Evolutionary conservation across 2,329 filamentous ascomycete genomes (phyloP).

Genomic region (Plenodomus tracheiphilus): DNA sequence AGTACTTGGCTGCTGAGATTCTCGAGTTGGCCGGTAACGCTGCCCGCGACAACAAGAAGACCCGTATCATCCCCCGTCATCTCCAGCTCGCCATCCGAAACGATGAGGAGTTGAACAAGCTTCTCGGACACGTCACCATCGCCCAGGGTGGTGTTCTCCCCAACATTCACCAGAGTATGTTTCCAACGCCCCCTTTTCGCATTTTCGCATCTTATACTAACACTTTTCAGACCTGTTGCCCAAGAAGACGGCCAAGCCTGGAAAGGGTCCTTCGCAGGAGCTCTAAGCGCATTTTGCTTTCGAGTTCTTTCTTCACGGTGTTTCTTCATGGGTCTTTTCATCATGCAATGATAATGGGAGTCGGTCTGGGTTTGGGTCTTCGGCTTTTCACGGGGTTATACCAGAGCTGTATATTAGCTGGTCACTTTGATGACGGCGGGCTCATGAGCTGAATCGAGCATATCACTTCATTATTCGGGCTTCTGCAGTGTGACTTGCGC

Average conservation of each 20-base stretch:
- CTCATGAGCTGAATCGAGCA: conserved; percentile 48
- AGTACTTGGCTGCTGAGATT: conserved; percentile 98
- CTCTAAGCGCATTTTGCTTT: conserved; percentile 64
- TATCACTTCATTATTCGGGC: conserved; percentile 28
- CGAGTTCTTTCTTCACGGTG: conserved; percentile 47
- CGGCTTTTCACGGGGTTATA: conserved; percentile 55
- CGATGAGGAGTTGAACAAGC: conserved; percentile 99
- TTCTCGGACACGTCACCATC: conserved; percentile 93
- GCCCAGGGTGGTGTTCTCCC: conserved; percentile 96
- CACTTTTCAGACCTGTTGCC: conserved; percentile 80
- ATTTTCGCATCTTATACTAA: conserved; percentile 43
- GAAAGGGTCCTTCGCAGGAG: conserved; percentile 92
- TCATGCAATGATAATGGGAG: conserved; percentile 77
- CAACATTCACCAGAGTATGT: conserved; percentile 96
- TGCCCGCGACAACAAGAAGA: conserved; percentile 99
- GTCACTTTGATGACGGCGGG: conserved; percentile 53
- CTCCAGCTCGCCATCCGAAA: conserved; percentile 99
- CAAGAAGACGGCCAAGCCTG: conserved; percentile 97
- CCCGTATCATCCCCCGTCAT: conserved; percentile 98
- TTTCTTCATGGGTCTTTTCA: conserved; percentile 56
- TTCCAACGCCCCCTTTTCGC: conserved; percentile 3
- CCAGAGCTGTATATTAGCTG: conserved; percentile 66
- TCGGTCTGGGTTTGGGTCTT: conserved; percentile 64
- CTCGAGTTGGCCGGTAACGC: conserved; percentile 98
- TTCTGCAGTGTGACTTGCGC: not conserved